phyloP scores from a whole-genome alignment of 805 yeast species.

The Torulaspora delbrueckii region DNA sequence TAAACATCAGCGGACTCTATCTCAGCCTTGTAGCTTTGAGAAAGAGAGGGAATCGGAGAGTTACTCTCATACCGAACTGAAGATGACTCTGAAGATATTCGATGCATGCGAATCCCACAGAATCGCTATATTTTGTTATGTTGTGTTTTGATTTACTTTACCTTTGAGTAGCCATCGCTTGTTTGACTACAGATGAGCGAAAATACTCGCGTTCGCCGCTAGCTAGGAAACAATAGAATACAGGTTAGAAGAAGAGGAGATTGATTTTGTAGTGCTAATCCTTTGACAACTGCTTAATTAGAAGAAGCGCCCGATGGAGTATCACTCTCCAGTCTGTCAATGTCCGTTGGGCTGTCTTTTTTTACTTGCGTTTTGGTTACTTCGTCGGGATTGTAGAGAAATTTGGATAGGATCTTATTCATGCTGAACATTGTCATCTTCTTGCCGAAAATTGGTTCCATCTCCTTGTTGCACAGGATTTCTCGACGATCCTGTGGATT shows the following conservation, averaged over 20 bases:
- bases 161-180: not conserved
- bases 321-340: not conserved
- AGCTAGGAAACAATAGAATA: not conserved
- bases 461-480: slow-evolving; percentile 56
- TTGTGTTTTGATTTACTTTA: not conserved
- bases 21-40: slow-evolving; percentile 6
- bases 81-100: slow-evolving; percentile 13
- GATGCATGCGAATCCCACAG: slow-evolving; percentile 10
- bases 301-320: not conserved
- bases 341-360: not conserved
- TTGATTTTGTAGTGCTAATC: no score
- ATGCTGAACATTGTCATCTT: slow-evolving; percentile 54
- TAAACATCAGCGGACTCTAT: slow-evolving; percentile 37
- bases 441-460: slow-evolving; percentile 57
- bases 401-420: slow-evolving; percentile 50
- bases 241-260: no score
- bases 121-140: not conserved
- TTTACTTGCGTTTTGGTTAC: not conserved
- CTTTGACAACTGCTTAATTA: not conserved
- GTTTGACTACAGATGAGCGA: slow-evolving; percentile 2
- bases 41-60: slow-evolving; percentile 10
- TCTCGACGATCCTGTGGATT: slow-evolving; percentile 62
- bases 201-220: slow-evolving; percentile 6
- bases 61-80: slow-evolving; percentile 8
- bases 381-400: slow-evolving; percentile 40